These are phyloP conservation scores for Kazachstania kunashirensis DNA, from an alignment of 805 yeast species.

Conservation along the genomic window DNA sequence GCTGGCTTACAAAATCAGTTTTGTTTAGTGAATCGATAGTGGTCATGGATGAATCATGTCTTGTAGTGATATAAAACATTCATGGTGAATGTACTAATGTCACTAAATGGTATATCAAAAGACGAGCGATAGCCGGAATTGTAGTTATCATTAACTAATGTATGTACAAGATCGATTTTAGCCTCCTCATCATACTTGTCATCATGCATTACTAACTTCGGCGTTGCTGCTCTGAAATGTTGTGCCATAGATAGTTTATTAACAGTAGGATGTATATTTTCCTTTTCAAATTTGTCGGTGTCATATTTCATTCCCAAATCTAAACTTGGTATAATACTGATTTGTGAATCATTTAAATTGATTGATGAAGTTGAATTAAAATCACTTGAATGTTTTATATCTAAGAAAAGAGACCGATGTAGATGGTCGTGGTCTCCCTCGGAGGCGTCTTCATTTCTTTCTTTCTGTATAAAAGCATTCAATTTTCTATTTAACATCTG, in stretches of 20 bases:
- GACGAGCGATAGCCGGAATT: too few species aligned
- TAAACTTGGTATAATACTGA: conserved; percentile 2
- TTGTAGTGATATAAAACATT: too few species aligned
- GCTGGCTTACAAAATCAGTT: too few species aligned
- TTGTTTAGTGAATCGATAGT: too few species aligned
- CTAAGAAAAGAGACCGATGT: background rate
- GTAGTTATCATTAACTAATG: too few species aligned
- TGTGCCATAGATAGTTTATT: conserved; percentile 1
- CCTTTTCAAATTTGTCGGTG: background rate
- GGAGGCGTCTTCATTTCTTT: background rate
- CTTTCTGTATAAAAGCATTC: background rate
- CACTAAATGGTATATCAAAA: too few species aligned
- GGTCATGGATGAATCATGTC: too few species aligned
- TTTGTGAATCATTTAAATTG: background rate
- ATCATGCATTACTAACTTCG: background rate
- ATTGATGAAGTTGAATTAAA: background rate
- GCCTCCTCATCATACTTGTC: too few species aligned
- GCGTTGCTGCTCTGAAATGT: conserved; percentile 1
- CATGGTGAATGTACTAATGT: too few species aligned
- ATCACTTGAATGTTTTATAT: background rate
- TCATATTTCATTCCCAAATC: background rate
- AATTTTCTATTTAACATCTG: background rate
- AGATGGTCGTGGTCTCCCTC: background rate
- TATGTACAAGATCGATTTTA: too few species aligned
- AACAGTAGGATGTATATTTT: background rate